Evolutionary conservation across 495 filamentous ascomycete genomes (phyloP).

Genomic region (Talaromyces nanjingensis): DNA sequence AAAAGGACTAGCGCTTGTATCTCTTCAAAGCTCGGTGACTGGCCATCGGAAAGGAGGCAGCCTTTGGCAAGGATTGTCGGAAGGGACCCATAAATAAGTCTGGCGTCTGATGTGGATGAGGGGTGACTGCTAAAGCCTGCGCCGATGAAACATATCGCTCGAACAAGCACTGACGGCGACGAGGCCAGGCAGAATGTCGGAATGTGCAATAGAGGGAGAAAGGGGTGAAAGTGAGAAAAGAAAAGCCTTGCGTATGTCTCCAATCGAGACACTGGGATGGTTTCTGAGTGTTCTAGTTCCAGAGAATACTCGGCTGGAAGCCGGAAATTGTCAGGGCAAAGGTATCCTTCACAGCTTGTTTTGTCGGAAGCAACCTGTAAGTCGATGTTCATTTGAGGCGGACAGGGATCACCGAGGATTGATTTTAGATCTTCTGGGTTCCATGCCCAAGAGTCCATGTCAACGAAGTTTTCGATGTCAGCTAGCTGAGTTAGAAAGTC

Average conservation of each 20-base stretch:
- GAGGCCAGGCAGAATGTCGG: constrained; percentile 3
- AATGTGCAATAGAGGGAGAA: neutral
- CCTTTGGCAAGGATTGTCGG: neutral
- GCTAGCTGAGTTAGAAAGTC: neutral
- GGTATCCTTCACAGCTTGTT: neutral
- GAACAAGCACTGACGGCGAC: neutral
- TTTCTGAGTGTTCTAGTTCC: neutral
- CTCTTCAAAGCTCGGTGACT: neutral
- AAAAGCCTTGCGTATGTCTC: neutral
- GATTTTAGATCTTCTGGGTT: neutral
- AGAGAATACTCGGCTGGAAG: neutral
- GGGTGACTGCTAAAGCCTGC: neutral
- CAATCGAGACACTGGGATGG: neutral
- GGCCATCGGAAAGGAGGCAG: neutral
- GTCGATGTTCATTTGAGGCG: neutral
- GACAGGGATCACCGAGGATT: neutral
- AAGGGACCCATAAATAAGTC: neutral
- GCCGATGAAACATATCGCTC: constrained; percentile 1
- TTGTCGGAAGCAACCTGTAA: neutral
- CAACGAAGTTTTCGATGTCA: neutral
- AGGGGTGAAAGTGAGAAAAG: neutral
- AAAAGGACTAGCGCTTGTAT: neutral
- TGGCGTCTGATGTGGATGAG: neutral
- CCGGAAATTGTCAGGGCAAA: neutral
- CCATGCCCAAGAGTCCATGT: neutral